phyloP scores from a whole-genome alignment of 2,329 filamentous ascomycete species.

The Ilyonectria sp. region DNA sequence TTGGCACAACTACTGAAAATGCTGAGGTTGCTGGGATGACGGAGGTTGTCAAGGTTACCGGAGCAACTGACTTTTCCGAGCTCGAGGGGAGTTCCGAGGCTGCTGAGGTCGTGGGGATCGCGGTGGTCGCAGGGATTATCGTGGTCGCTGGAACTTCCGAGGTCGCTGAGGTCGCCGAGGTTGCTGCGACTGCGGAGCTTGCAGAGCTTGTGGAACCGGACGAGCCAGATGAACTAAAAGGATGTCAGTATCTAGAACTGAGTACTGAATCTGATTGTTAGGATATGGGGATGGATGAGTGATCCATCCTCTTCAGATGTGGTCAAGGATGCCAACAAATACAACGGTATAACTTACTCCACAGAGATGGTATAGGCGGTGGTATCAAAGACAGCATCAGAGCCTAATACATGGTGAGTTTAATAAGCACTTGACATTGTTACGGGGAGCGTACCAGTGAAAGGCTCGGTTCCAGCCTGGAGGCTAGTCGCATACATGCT shows the following conservation, averaged over 20 bases:
- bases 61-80: not conserved
- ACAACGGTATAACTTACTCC: not conserved
- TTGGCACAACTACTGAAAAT: not conserved
- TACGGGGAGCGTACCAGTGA: conserved; percentile 56
- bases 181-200: not conserved
- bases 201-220: not conserved
- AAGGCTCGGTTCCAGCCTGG: conserved; percentile 66
- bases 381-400: conserved; percentile 24
- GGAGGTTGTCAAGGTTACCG: not conserved
- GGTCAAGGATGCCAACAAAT: not conserved
- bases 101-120: not conserved
- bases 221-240: not conserved
- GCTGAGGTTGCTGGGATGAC: not conserved
- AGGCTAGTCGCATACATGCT: conserved; percentile 33
- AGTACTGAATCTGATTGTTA: not conserved
- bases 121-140: not conserved
- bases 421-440: accelerated
- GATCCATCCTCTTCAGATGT: not conserved
- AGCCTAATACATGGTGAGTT: conserved; percentile 2
- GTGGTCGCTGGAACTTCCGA: not conserved
- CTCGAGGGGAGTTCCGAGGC: not conserved
- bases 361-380: conserved; percentile 26
- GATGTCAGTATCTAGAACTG: not conserved
- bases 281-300: not conserved
- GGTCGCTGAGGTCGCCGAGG: not conserved